A percentile compares a stretch with the other conserved stretches of the same genome.
These are phyloP conservation scores for Globisporangium uncinulatum DNA, from an alignment of 352 stramenopile species.

Conservation along the genomic window DNA sequence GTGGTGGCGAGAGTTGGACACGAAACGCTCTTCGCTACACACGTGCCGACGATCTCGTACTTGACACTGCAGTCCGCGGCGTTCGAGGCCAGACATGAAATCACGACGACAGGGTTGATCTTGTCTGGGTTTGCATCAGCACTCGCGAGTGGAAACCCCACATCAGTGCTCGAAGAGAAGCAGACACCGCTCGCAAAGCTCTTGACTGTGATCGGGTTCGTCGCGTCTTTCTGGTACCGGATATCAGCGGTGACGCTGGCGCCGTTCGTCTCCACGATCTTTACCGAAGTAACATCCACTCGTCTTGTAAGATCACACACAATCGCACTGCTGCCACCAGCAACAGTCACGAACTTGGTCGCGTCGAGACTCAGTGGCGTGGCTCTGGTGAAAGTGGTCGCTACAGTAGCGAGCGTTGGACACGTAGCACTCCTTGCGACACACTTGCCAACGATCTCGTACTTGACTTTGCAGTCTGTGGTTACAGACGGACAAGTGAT, in stretches of 20 bases:
- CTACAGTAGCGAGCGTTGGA: not conserved
- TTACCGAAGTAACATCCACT: too few species aligned
- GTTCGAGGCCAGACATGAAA: not conserved
- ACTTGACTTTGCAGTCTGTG: not conserved
- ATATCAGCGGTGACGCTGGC: too few species aligned
- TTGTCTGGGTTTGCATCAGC: too few species aligned
- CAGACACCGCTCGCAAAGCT: too few species aligned
- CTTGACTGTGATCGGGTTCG: too few species aligned
- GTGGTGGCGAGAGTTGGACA: not conserved
- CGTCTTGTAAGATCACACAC: not conserved
- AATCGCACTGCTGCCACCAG: not conserved
- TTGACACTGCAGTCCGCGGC: not conserved
- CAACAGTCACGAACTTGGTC: not conserved
- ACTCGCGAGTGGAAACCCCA: too few species aligned
- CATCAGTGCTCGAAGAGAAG: too few species aligned
- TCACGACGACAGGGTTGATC: not conserved
- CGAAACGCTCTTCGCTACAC: not conserved
- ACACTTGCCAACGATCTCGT: not conserved
- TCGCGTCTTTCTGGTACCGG: too few species aligned
- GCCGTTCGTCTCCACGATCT: too few species aligned
- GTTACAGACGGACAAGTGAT: not conserved
- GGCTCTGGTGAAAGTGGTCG: not conserved
- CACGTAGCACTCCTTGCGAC: not conserved
- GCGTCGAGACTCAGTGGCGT: not conserved
- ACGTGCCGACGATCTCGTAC: constrained; percentile 1